Conservation (phyloP, 176 grass and related monocot genomes). For the Chrysopogon serrulatus region DNA sequence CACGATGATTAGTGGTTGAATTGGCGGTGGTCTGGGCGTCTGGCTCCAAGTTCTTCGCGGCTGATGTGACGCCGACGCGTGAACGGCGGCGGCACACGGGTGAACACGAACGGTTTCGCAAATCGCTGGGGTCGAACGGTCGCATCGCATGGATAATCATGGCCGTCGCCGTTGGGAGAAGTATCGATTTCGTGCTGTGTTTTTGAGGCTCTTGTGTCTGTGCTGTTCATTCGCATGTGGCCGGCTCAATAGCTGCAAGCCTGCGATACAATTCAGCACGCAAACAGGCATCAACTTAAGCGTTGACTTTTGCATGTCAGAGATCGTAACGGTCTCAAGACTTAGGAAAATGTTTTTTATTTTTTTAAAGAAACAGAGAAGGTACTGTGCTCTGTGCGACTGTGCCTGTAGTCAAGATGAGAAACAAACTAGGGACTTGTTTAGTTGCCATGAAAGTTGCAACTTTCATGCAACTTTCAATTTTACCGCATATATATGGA, state of each 20-base stretch:
- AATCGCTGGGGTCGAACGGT: too few relatives aligned
- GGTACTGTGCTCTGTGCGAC: not conserved
- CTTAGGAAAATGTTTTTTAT: not conserved
- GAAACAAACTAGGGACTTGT: not conserved
- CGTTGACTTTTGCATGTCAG: not conserved
- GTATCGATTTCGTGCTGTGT: not conserved
- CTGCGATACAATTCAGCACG: not conserved
- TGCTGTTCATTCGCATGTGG: not conserved
- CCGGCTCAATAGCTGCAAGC: not conserved
- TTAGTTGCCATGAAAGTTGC: too few relatives aligned
- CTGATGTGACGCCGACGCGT: not conserved
- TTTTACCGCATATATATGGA: too few relatives aligned
- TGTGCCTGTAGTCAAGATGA: not conserved
- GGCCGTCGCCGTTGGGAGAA: not conserved
- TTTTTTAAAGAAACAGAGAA: not conserved
- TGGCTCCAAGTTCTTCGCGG: not conserved
- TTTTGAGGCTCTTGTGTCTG: not conserved
- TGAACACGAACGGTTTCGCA: not conserved
- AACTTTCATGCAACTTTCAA: too few relatives aligned
- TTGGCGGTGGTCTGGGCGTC: not conserved
- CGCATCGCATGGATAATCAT: too few relatives aligned
- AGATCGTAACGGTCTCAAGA: not conserved
- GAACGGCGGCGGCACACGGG: slow-evolving; percentile 2
- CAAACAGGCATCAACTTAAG: not conserved
- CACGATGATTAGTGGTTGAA: not conserved